Evolutionary conservation across 2,329 filamentous ascomycete genomes (phyloP).

Genomic region (Daldinia eschscholtzii): DNA sequence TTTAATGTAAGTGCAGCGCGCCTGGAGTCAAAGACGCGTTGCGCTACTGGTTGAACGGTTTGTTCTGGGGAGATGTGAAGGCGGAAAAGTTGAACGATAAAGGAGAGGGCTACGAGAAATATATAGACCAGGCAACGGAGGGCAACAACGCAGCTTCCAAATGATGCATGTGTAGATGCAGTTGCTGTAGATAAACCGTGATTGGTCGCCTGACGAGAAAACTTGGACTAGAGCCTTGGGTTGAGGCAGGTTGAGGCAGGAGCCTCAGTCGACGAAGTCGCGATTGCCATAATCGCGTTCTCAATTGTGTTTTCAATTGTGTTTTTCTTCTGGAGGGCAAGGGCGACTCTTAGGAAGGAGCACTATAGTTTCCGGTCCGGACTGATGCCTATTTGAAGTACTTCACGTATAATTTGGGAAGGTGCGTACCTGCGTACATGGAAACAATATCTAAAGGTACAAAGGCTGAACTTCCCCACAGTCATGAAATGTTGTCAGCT

Average conservation of each 20-base stretch:
- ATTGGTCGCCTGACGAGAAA: neutral
- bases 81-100: neutral
- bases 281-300: neutral
- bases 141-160: neutral
- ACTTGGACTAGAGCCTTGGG: neutral
- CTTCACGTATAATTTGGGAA: neutral
- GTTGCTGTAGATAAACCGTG: neutral
- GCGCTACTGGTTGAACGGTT: neutral
- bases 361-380: neutral
- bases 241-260: neutral
- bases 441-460: neutral
- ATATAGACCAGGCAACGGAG: neutral
- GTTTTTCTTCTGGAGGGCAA: neutral
- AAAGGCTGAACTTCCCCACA: neutral
- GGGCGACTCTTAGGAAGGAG: neutral
- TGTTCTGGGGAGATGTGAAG: neutral
- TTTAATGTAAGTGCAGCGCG: neutral
- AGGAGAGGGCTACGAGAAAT: neutral
- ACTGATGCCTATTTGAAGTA: conserved; percentile 6
- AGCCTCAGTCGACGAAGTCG: neutral
- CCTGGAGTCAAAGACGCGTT: neutral
- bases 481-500: neutral
- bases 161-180: neutral
- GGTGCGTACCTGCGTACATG: neutral
- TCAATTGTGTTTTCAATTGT: too few species aligned